phyloP scores from a whole-genome alignment of 2,329 filamentous ascomycete species.

The Penicillium thymicola region DNA sequence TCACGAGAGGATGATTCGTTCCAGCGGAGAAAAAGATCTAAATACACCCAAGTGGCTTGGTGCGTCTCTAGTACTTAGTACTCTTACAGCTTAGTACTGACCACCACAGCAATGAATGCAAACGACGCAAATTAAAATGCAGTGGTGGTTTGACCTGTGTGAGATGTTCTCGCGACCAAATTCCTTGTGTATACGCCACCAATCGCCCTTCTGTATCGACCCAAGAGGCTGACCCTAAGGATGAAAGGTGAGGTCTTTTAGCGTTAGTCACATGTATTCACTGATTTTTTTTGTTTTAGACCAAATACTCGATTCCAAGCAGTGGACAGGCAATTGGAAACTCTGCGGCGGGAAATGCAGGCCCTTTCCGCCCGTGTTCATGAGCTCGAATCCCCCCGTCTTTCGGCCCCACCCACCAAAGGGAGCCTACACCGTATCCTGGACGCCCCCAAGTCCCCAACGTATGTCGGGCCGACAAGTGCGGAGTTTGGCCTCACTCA shows the following conservation, averaged over 20 bases:
- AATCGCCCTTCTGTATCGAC: conserved; percentile 50
- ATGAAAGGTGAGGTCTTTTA: conserved; percentile 19
- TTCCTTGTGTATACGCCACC: conserved; percentile 63
- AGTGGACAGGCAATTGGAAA: conserved; percentile 29
- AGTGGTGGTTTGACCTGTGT: conserved; percentile 67
- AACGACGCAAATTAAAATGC: conserved; percentile 72
- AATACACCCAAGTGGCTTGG: conserved; percentile 38
- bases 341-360: conserved; percentile 30
- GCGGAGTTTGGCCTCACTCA: conserved; percentile 35
- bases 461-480: conserved; percentile 36
- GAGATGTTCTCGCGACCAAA: conserved; percentile 59
- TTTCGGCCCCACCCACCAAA: conserved; percentile 10
- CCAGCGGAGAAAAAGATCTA: conserved; percentile 29
- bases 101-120: conserved; percentile 63
- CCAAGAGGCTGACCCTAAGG: conserved; percentile 10
- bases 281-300: conserved; percentile 11
- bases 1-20: neutral
- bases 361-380: conserved; percentile 29
- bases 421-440: conserved; percentile 28
- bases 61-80: conserved; percentile 8
- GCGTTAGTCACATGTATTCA: neutral
- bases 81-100: neutral
- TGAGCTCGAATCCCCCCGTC: conserved; percentile 24
- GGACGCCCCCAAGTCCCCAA: conserved; percentile 32
- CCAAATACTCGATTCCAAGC: conserved; percentile 17